phyloP scores from a whole-genome alignment of 2,329 filamentous ascomycete species.

The Emydomyces testavorans region DNA sequence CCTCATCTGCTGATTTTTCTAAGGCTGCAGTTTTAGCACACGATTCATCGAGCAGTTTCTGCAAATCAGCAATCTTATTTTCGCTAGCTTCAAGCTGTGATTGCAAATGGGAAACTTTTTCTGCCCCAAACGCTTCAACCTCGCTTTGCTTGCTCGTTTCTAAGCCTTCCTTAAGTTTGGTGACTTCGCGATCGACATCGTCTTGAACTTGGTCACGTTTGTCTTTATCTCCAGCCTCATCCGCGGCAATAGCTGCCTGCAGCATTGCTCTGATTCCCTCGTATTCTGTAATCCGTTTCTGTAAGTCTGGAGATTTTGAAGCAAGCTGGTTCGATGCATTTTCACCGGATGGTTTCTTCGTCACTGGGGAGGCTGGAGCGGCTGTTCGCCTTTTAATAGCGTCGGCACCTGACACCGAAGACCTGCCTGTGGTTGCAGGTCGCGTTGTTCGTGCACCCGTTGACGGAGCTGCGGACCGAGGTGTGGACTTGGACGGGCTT shows the following conservation, averaged over 20 bases:
- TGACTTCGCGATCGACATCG: constrained; percentile 19
- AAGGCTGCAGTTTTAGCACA: constrained; percentile 13
- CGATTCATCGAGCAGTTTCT: constrained; percentile 14
- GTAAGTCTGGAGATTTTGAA: constrained; percentile 21
- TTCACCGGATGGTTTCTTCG: constrained; percentile 11
- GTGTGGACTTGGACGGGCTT: constrained; percentile 25
- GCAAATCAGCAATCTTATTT: constrained; percentile 16
- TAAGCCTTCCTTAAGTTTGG: constrained; percentile 21
- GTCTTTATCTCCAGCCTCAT: constrained; percentile 20
- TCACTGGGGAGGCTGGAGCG: constrained; percentile 8
- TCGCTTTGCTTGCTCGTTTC: constrained; percentile 15
- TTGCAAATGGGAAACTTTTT: constrained; percentile 16
- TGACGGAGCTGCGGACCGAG: constrained; percentile 18
- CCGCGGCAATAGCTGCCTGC: constrained; percentile 22
- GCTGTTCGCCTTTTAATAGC: constrained; percentile 9
- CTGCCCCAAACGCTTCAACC: constrained; percentile 11
- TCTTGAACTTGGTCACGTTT: constrained; percentile 19
- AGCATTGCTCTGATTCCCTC: constrained; percentile 23
- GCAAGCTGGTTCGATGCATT: constrained; percentile 6
- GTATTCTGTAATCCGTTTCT: constrained; percentile 23
- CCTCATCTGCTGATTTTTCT: constrained; percentile 12
- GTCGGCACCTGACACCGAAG: constrained; percentile 9
- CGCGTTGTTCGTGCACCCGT: constrained; percentile 16
- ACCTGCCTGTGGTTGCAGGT: constrained; percentile 9
- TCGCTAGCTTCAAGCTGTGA: constrained; percentile 17